Evolutionary conservation across 2,329 filamentous ascomycete species (phyloP).

Genomic region (Onygenales sp.): DNA sequence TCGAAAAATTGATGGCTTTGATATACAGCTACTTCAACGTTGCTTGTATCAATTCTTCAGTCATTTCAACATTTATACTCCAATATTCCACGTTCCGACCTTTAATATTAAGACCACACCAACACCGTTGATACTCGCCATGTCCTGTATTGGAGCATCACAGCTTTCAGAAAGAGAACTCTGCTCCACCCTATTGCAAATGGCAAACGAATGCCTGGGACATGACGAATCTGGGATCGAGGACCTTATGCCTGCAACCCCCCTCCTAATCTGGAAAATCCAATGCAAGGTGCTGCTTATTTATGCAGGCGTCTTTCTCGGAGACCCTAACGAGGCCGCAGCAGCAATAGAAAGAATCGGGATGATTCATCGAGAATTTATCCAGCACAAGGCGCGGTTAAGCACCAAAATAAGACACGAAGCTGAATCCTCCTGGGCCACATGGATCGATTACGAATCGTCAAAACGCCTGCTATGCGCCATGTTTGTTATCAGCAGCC

Average conservation of each 20-base stretch:
- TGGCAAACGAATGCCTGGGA: neutral
- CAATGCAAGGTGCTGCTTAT: neutral
- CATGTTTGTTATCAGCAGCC: neutral
- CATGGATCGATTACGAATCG: neutral
- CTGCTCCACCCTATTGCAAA: neutral
- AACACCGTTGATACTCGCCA: slow-evolving; percentile 23
- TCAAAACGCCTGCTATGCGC: slow-evolving; percentile 14
- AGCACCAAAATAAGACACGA: neutral
- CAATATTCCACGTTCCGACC: slow-evolving; percentile 24
- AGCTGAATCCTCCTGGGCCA: neutral
- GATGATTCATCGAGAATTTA: neutral
- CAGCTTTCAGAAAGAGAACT: neutral
- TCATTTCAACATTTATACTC: slow-evolving; percentile 25
- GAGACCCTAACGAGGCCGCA: neutral
- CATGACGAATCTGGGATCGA: no score
- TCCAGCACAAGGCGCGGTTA: neutral
- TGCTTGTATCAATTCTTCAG: slow-evolving; percentile 22
- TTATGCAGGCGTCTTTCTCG: neutral
- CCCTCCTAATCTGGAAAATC: neutral
- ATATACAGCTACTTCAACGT: slow-evolving; percentile 14
- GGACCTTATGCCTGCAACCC: no score
- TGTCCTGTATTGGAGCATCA: slow-evolving; percentile 27
- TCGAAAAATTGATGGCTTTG: neutral
- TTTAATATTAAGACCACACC: slow-evolving; percentile 18
- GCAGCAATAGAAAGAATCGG: neutral